phyloP scores from a whole-genome alignment of 768 basidiomycete genomes.

The Amanita inopinata region DNA sequence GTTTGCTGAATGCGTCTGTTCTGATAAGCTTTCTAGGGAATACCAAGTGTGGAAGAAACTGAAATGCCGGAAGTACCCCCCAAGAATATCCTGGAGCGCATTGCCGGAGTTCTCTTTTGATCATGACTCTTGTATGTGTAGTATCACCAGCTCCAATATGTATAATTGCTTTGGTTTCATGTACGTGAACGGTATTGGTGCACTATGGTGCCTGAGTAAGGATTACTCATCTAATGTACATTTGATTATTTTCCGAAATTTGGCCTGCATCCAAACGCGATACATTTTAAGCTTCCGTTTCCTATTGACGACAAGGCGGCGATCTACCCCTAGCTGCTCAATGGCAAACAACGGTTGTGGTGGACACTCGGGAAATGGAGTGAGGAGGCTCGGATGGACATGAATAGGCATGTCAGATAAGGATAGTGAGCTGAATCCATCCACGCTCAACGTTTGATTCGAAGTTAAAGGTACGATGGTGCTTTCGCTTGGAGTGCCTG shows the following conservation, averaged over 20 bases:
- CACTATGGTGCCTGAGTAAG: neutral
- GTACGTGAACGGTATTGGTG: no score
- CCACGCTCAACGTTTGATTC: no score
- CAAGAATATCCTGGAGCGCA: slow-evolving; percentile 37
- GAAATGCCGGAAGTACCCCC: slow-evolving; percentile 44
- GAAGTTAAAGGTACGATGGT: neutral
- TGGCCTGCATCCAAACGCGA: slow-evolving; percentile 89
- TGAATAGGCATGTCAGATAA: slow-evolving; percentile 1
- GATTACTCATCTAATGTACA: neutral
- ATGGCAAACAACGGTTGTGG: slow-evolving; percentile 63
- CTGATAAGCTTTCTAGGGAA: slow-evolving; percentile 40
- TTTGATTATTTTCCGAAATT: slow-evolving; percentile 44
- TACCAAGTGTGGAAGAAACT: slow-evolving; percentile 63
- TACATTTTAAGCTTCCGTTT: slow-evolving; percentile 97
- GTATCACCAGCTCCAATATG: neutral
- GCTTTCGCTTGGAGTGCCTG: neutral
- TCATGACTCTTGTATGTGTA: no score
- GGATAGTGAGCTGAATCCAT: no score
- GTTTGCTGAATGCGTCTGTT: neutral
- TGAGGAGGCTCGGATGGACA: slow-evolving; percentile 31
- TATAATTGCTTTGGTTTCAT: no score
- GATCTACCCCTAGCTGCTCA: slow-evolving; percentile 83
- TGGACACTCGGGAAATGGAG: slow-evolving; percentile 21
- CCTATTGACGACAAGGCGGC: slow-evolving; percentile 84
- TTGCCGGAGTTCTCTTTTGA: slow-evolving; percentile 45